These are phyloP conservation scores for Lepraria neglecta DNA, from an alignment of 495 filamentous ascomycete genomes.

Conservation along the genomic window DNA sequence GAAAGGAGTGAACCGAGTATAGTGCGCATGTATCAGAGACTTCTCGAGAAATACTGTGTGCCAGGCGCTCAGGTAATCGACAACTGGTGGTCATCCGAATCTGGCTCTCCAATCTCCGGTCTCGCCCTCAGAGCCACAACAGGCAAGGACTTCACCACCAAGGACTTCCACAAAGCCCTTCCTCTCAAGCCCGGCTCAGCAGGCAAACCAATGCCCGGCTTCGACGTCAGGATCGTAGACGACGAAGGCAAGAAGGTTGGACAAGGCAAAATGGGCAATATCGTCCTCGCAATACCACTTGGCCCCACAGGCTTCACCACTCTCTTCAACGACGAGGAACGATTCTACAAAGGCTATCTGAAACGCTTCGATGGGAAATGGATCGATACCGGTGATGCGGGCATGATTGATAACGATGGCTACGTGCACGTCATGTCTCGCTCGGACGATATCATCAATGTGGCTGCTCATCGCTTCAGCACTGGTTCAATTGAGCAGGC, in stretches of 20 bases:
- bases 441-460: constrained; percentile 90
- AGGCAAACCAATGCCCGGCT: constrained; percentile 84
- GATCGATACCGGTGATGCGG: constrained; percentile 88
- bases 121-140: constrained; percentile 52
- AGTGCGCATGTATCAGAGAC: constrained; percentile 66
- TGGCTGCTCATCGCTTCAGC: constrained; percentile 85
- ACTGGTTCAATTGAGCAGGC: constrained; percentile 88
- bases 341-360: constrained; percentile 76
- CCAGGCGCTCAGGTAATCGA: constrained; percentile 67
- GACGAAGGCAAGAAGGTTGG: constrained; percentile 66
- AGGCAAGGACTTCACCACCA: constrained; percentile 25
- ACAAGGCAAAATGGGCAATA: constrained; percentile 77
- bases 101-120: constrained; percentile 81
- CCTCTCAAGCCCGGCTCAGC: constrained; percentile 75
- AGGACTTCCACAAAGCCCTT: constrained; percentile 34
- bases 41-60: constrained; percentile 58
- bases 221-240: constrained; percentile 76
- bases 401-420: constrained; percentile 72
- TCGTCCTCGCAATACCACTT: constrained; percentile 74
- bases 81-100: constrained; percentile 96
- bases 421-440: constrained; percentile 84
- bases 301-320: constrained; percentile 80
- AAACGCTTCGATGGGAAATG: constrained; percentile 71
- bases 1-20: constrained; percentile 87
- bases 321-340: constrained; percentile 74